Conservation (phyloP, 805 yeast species). For the Candida tammaniensis region DNA sequence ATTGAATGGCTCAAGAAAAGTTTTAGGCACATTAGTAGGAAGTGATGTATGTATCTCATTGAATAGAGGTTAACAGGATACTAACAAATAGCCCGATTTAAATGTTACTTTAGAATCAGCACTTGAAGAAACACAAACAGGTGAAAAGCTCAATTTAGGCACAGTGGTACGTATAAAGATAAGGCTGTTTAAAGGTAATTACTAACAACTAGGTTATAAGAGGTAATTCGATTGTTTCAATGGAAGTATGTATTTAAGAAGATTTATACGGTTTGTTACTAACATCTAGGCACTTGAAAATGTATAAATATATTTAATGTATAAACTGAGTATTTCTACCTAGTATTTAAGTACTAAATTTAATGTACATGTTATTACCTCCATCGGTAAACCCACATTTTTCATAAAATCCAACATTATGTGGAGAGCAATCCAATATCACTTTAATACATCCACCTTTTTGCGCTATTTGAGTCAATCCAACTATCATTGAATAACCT, state of each 20-base stretch:
- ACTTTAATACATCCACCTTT: conserved; percentile 77
- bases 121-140: conserved; percentile 53
- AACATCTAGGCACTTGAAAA: conserved; percentile 36
- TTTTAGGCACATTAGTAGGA: conserved; percentile 81
- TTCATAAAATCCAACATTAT: conserved; percentile 80
- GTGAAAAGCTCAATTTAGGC: conserved; percentile 58
- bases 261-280: conserved; percentile 17
- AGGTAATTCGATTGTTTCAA: conserved; percentile 73
- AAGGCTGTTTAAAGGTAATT: conserved; percentile 2
- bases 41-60: conserved; percentile 55
- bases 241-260: conserved; percentile 51
- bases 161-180: conserved; percentile 44
- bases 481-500: conserved; percentile 65
- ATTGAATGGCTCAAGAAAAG: conserved; percentile 73
- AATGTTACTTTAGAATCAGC: conserved; percentile 73
- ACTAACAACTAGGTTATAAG: conserved; percentile 48
- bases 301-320: conserved; percentile 9
- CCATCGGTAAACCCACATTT: conserved; percentile 75
- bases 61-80: not conserved
- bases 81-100: conserved; percentile 50
- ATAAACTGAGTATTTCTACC: too few relatives aligned
- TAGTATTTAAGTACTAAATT: conserved; percentile 10
- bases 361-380: conserved; percentile 60
- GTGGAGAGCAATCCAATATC: conserved; percentile 83
- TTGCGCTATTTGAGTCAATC: conserved; percentile 58